A percentile compares a stretch with the other conserved stretches of the same genome.
phyloP scores from a whole-genome alignment of 208 protist species.

The Herpetomonas tarakana region DNA sequence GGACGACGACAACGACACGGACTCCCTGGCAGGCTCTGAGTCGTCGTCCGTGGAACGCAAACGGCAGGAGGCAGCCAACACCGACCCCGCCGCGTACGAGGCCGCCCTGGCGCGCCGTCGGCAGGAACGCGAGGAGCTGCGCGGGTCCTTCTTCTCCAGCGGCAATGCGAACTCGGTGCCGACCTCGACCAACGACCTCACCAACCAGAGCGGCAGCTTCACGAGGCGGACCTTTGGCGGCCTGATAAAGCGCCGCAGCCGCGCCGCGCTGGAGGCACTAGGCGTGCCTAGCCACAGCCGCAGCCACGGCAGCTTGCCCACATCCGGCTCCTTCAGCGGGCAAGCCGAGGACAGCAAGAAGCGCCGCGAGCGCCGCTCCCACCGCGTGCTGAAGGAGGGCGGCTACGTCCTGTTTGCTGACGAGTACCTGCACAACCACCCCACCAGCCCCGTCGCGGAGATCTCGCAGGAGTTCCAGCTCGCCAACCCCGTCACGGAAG shows the following conservation, averaged over 20 bases:
- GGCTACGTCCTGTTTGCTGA: conserved; percentile 28
- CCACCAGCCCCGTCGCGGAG: conserved; percentile 11
- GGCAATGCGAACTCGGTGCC: neutral
- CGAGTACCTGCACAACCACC: conserved; percentile 19
- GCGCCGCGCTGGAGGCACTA: no score
- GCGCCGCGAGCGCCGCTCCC: conserved; percentile 2
- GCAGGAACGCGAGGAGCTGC: neutral
- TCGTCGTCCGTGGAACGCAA: neutral
- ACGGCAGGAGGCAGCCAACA: neutral
- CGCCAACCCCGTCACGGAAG: neutral
- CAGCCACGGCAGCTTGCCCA: no score
- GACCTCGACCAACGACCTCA: neutral
- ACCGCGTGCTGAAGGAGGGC: conserved; percentile 16
- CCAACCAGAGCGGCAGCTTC: neutral
- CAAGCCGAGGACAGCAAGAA: neutral
- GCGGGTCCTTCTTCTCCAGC: neutral
- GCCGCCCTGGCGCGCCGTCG: no score
- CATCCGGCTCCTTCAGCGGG: neutral
- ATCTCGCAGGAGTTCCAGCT: conserved; percentile 18
- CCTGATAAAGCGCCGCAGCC: neutral
- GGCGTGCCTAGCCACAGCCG: no score
- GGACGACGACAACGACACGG: neutral
- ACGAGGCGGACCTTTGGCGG: neutral
- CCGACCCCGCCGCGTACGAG: neutral
- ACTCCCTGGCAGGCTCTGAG: neutral